A percentile compares a stretch with the other conserved stretches of the same genome.
phyloP scores from a whole-genome alignment of 305 asterid species.

The Fraxinus floribunda region DNA sequence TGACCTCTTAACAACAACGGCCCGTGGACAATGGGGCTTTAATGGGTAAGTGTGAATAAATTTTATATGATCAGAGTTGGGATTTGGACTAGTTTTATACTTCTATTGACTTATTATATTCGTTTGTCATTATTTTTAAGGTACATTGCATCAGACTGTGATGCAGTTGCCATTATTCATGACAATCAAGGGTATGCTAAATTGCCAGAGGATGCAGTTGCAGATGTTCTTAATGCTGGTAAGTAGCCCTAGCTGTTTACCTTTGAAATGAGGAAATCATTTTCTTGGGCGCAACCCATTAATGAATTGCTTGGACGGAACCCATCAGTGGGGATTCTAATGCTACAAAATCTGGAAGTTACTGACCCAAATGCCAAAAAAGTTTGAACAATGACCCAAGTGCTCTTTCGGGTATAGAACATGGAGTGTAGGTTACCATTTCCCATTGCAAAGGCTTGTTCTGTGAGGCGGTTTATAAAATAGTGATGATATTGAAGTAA shows the following conservation, averaged over 20 bases:
- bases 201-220: conserved; percentile 80
- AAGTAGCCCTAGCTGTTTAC: not conserved
- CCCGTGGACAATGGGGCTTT: conserved; percentile 69
- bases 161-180: conserved; percentile 60
- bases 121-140: not conserved
- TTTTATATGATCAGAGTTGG: not conserved
- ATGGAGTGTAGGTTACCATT: not conserved
- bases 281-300: not conserved
- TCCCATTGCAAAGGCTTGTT: not conserved
- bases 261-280: not conserved
- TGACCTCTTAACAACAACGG: conserved; percentile 48
- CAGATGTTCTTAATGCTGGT: conserved; percentile 74
- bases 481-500: not conserved
- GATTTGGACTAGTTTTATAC: not conserved
- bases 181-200: conserved; percentile 55
- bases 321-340: not conserved
- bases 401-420: not conserved
- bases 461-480: not conserved
- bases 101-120: not conserved
- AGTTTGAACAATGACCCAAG: not conserved
- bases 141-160: conserved; percentile 64
- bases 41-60: conserved; percentile 42
- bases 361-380: not conserved
- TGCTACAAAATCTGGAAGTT: not conserved
- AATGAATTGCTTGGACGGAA: not conserved